Conservation (phyloP, 371 early-diverging fungal genomes). For the Rhizopus microsporus region DNA sequence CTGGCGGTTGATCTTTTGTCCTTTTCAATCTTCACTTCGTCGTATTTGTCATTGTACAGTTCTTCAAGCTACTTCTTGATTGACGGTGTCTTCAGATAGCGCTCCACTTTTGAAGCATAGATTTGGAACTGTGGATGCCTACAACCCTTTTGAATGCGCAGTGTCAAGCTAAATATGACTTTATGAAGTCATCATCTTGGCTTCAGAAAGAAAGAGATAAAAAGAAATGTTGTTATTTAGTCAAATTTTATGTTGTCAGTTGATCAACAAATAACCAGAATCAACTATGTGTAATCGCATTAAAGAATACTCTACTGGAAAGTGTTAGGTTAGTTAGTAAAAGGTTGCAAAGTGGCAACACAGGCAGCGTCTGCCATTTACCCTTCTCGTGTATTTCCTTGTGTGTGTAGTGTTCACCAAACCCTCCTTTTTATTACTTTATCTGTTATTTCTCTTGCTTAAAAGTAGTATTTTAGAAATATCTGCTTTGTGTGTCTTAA, state of each 20-base stretch:
- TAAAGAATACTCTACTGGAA: too few relatives aligned
- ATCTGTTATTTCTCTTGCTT: background rate
- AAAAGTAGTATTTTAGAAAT: conserved; percentile 1
- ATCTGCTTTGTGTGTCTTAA: conserved; percentile 2
- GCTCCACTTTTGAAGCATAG: conserved; percentile 14
- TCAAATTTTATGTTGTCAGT: too few relatives aligned
- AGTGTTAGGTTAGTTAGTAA: too few relatives aligned
- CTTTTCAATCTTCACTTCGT: conserved; percentile 11
- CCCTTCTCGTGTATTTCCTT: too few relatives aligned
- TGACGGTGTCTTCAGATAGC: conserved; percentile 9
- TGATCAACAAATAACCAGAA: too few relatives aligned
- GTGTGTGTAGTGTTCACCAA: background rate
- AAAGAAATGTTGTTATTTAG: too few relatives aligned
- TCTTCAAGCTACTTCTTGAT: conserved; percentile 9
- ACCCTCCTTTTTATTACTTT: background rate
- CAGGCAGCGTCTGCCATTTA: background rate
- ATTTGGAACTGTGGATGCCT: conserved; percentile 11
- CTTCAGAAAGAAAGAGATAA: too few relatives aligned
- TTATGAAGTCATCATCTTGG: too few relatives aligned
- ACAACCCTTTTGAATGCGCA: too few relatives aligned
- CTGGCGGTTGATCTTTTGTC: conserved; percentile 10
- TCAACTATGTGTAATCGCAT: too few relatives aligned
- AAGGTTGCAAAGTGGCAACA: too few relatives aligned
- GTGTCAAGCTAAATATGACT: too few relatives aligned
- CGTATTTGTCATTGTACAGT: conserved; percentile 8